Conservation (phyloP, 1,284 basidiomycete genomes). For the Cutaneotrichosporon dermatis region DNA sequence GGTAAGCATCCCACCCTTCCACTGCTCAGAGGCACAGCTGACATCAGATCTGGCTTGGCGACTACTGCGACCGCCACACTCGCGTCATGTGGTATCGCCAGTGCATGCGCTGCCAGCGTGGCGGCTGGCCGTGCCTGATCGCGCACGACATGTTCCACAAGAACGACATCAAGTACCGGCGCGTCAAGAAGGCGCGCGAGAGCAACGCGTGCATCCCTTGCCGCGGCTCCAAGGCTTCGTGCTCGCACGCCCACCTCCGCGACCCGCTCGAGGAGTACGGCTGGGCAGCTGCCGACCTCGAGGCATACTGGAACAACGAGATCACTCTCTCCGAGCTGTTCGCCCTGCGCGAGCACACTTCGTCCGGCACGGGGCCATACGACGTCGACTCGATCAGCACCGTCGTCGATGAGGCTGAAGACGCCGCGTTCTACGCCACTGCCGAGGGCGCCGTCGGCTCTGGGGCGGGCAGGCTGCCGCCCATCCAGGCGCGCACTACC, state of each 20-base stretch:
- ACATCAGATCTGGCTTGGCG: not conserved
- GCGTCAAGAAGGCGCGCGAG: not conserved
- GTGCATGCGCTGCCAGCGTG: not conserved
- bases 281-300: not conserved
- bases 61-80: not conserved
- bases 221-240: not conserved
- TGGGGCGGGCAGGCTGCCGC: no score
- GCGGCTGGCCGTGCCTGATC: not conserved
- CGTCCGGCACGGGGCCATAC: not conserved
- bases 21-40: not conserved
- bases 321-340: not conserved
- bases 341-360: not conserved
- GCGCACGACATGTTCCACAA: not conserved
- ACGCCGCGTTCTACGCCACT: not conserved
- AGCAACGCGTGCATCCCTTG: not conserved
- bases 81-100: not conserved
- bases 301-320: not conserved
- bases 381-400: not conserved
- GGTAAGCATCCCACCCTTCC: not conserved
- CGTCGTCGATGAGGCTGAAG: not conserved
- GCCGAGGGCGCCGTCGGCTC: not conserved
- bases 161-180: not conserved
- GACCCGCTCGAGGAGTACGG: not conserved
- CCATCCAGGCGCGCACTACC: not conserved
- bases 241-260: not conserved